Base-by-base conservation (phyloP, 2,329 filamentous ascomycete genomes). In the Colletotrichum zoysiae region DNA sequence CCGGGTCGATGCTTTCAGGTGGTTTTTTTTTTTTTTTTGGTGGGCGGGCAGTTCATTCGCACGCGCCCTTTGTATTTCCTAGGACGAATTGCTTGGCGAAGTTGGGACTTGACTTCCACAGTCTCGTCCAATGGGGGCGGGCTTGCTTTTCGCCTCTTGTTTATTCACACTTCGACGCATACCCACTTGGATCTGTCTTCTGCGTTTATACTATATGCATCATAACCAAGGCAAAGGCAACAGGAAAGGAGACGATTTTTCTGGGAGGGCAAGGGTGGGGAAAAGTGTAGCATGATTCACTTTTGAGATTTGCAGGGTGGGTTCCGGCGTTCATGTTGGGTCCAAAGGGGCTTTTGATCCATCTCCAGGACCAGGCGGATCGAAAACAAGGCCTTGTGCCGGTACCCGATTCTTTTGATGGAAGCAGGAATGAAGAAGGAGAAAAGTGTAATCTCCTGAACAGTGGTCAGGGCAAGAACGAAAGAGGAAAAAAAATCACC, bases 181-280 rank as follows among this genome's bases (percentile, higher is more conserved):
- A 70, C 67, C 70, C 70, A 58, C 65, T 67, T 70, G 70, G 67
- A 70, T 73, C 67, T 68, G 61, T 70, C 70, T 71, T 63, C 62
- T 71, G 70, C 70, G 61, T 70, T 70, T 70, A 72, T 72, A 72
- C 50, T 73, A 73, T 71, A 73, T 66, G 62, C 67, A 70, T 70
- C 30, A 56, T 51, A 71, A 58, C 61, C 44, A 62, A 73, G 67
- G 46, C 57, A 44, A 35, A 51, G 53, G 57, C 55, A 26, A 71
- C 66, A 50, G 61, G 60, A 60, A 65, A 59, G 65, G 66, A 72
- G 62, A 60, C 30, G 55, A 70, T 42, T 40, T 55, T 56, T 63
- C 61, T 59, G 42, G 57, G 61, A 30, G 30, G 48, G 26, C 20
- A 57, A 51, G 61, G 70, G 69, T 48, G 60, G 66, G 26, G 18